Base-by-base conservation (phyloP, 2,329 filamentous ascomycete genomes). In the Diaporthe batatas region DNA sequence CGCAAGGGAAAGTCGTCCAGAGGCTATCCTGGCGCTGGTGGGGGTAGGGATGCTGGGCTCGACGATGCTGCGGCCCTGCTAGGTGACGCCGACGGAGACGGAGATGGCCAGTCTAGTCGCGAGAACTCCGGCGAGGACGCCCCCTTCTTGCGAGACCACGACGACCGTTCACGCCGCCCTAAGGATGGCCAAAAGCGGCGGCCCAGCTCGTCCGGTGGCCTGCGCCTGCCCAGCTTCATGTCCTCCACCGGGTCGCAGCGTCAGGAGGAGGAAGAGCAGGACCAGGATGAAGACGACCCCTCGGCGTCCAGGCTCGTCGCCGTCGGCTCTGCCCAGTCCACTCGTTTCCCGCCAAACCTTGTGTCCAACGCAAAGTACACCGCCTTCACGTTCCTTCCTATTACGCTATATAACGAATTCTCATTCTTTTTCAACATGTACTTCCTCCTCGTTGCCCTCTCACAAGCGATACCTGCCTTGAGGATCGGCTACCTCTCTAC, bases 381-480 rank as follows among this genome's bases (percentile, higher is more conserved):
- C 39, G 91, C 95, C 1, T 92, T 95, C 86, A 98, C 93, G 68
- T 99, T 99, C 82, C 88, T 99, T 18, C 97, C 97, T 2, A 88
- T 96, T 68, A 99, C 96, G 0, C 86, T 99, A 29, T 99, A 98
- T 84, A 98, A 98, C 84, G 96, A 99, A 81, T 99, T 99, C 81
- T 98, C 96, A 73, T 99, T 98, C 86, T 99, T 99, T 84, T 98
- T 99, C 88, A 99, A 99, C 88, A 94, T 98, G 87, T 99, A 99
- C 82, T 99, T 99, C 82, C 87, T 99, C 71, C 91, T 98, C 34
- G 96, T 99, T 65, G 97, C 96, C 8, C 84, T 98, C 65, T 98
- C 96, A 49, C 96, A 99, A 83, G 92, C 94, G 55, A 95, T 99
- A 79, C 95, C 95, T 5, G 90, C 93, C 29, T 84, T 99, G 70